These are phyloP conservation scores for Thermoascus crustaceus DNA, from an alignment of 2,329 filamentous ascomycete genomes.

Conservation along the genomic window DNA sequence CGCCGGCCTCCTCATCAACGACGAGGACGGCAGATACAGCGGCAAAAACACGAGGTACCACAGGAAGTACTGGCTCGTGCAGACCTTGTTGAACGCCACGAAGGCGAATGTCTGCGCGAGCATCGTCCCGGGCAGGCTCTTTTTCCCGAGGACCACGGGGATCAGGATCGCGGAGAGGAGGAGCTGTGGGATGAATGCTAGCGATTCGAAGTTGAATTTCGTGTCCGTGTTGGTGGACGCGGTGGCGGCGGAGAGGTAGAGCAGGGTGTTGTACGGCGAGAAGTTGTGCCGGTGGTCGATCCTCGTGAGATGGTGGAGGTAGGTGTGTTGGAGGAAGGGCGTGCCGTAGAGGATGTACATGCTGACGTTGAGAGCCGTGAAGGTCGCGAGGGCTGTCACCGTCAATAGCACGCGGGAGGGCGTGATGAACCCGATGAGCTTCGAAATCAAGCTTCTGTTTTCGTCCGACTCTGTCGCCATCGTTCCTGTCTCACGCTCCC, in stretches of 20 bases:
- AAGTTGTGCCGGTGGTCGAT: constrained; percentile 98
- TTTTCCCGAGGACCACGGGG: constrained; percentile 68
- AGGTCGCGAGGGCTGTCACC: constrained; percentile 61
- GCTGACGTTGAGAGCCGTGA: constrained; percentile 60
- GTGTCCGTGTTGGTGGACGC: constrained; percentile 29
- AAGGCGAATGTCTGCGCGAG: constrained; percentile 95
- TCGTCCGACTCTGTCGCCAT: constrained; percentile 1
- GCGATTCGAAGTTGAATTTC: constrained; percentile 53
- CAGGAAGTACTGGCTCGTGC: constrained; percentile 95
- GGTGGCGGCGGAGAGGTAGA: constrained; percentile 73
- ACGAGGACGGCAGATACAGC: constrained; percentile 76
- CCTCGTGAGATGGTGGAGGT: constrained; percentile 82
- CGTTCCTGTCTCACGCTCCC: constrained; percentile 12
- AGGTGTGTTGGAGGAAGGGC: constrained; percentile 83
- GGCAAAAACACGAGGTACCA: constrained; percentile 96
- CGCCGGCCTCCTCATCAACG: constrained; percentile 52
- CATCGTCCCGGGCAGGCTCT: constrained; percentile 74
- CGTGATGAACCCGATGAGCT: constrained; percentile 29
- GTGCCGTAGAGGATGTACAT: constrained; percentile 76
- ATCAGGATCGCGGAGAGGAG: constrained; percentile 70
- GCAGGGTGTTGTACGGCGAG: constrained; percentile 84
- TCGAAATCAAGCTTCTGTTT: constrained; percentile 9
- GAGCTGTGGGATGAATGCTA: constrained; percentile 85
- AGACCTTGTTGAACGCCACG: constrained; percentile 97
- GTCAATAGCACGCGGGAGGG: constrained; percentile 29